Percentiles rank a stretch among this genome's conserved stretches.
phyloP scores from a whole-genome alignment of 2,329 filamentous ascomycete species.

The Phialocephala sp. region DNA sequence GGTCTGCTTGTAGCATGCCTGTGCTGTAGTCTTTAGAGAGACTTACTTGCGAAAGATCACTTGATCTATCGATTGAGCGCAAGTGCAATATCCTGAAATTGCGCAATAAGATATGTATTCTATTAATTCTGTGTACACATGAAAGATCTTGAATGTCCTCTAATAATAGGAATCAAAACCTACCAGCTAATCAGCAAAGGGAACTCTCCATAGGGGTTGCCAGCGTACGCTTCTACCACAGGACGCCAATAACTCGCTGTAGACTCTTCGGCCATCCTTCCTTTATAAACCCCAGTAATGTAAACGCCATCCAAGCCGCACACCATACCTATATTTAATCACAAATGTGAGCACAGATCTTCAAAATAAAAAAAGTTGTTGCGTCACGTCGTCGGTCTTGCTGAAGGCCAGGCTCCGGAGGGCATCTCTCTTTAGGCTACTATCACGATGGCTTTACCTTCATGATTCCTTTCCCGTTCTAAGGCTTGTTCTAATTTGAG shows the following conservation, averaged over 20 bases:
- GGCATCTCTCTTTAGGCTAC: conserved; percentile 17
- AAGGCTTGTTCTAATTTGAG: conserved; percentile 69
- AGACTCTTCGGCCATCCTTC: conserved; percentile 14
- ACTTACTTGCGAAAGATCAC: too few relatives aligned
- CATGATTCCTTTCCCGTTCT: conserved; percentile 45
- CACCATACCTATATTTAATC: conserved; percentile 14
- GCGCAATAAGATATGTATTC: neutral
- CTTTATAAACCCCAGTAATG: conserved; percentile 20
- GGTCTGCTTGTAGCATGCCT: too few relatives aligned
- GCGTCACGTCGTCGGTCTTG: conserved; percentile 24
- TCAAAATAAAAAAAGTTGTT: neutral
- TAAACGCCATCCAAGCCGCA: conserved; percentile 26
- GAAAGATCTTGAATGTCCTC: neutral
- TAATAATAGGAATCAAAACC: conserved; percentile 7
- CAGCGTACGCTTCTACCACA: conserved; percentile 21
- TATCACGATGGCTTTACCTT: conserved; percentile 56
- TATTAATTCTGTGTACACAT: neutral
- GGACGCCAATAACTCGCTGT: conserved; percentile 15
- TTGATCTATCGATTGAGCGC: too few relatives aligned
- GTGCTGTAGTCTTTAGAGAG: too few relatives aligned
- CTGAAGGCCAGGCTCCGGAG: conserved; percentile 23
- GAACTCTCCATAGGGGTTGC: neutral
- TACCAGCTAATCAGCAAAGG: conserved; percentile 8
- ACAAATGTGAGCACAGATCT: conserved; percentile 14
- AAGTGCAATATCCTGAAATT: neutral